These are phyloP conservation scores for Xerocomellus chrysenteron DNA, from an alignment of 768 basidiomycete genomes.

Conservation along the genomic window DNA sequence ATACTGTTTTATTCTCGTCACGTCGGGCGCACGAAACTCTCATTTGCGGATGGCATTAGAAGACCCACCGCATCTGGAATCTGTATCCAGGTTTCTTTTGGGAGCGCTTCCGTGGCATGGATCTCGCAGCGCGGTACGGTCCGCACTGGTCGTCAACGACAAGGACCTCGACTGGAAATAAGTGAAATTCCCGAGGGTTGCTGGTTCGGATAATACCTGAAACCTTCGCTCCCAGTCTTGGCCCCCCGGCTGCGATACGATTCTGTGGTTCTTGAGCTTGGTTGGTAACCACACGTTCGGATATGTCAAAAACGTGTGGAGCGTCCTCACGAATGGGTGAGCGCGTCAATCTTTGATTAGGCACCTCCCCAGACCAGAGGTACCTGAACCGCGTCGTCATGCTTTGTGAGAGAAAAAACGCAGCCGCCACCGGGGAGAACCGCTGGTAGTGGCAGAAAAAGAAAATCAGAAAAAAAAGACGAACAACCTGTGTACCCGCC, in stretches of 20 bases:
- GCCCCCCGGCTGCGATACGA: not conserved
- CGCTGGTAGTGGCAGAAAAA: not conserved
- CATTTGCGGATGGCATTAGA: slow-evolving; percentile 14
- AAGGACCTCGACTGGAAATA: not conserved
- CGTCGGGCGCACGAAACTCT: not conserved
- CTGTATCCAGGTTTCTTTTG: not conserved
- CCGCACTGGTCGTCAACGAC: not conserved
- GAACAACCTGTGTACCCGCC: not conserved
- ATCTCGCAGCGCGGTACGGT: not conserved
- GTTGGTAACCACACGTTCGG: slow-evolving; percentile 12
- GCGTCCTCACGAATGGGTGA: slow-evolving; percentile 7
- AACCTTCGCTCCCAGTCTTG: slow-evolving; percentile 4
- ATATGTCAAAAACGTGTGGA: slow-evolving; percentile 5
- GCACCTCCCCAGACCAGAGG: slow-evolving; percentile 5
- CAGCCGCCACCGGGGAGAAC: slow-evolving; percentile 2
- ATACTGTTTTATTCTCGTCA: not conserved
- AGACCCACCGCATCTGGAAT: not conserved
- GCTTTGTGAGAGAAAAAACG: slow-evolving; percentile 7
- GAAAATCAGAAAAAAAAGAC: not conserved
- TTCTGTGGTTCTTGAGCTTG: not conserved
- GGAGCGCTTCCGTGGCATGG: not conserved
- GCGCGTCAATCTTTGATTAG: slow-evolving; percentile 8
- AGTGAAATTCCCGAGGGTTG: slow-evolving; percentile 5
- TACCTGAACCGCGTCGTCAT: slow-evolving; percentile 6
- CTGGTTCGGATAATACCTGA: slow-evolving; percentile 10